Evolutionary conservation across 1,139 yeast species (phyloP), one percentile per base, ranked within the genome.

Genomic region (Protomyces gravidus): DNA sequence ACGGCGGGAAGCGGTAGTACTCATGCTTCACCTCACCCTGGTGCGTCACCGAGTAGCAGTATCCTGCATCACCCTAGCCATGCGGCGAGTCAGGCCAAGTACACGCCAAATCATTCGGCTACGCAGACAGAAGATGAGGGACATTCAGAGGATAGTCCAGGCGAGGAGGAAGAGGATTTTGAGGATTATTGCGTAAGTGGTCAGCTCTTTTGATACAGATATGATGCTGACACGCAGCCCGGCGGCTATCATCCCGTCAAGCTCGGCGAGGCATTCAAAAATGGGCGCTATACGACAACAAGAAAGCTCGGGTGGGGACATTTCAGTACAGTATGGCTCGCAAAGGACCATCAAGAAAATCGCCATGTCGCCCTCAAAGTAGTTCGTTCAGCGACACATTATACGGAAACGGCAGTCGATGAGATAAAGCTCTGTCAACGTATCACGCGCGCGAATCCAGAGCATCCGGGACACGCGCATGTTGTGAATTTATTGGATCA

Each of bases 291-390:
- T 70, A 77, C 81, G 2, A 73, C 89, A 50, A 83, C 85, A 19
- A 78, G 96, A 62, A 89, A 89, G 70, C 75, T 89, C 3, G 96
- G 96, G 5, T 87, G 95, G 95, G 96, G 96, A 49, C 95, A 88
- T 70, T 88, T 88, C 68, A 83, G 89, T 33, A 87, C 95, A 1
- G 96, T 88, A 33, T 88, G 96, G 96, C 75, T 88, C 27, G 92
- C 94, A 6, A 80, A 76, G 63, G 92, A 86, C 66, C 73, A 75
- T 39, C 73, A 75, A 45, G 59, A 62, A 52, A 76, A 79, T 60
- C 75, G 76, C 51, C 89, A 85, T 68, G 95, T 86, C 39, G 96
- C 96, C 6, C 77, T 89, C 75, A 89, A 89, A 70, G 84, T 89
- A 61, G 95, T 89, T 36, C 78, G 92, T 62, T 84, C 90, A 59